These are phyloP conservation scores for Malbranchea cinnamomea DNA, from an alignment of 2,329 filamentous ascomycete genomes.

Conservation along the genomic window DNA sequence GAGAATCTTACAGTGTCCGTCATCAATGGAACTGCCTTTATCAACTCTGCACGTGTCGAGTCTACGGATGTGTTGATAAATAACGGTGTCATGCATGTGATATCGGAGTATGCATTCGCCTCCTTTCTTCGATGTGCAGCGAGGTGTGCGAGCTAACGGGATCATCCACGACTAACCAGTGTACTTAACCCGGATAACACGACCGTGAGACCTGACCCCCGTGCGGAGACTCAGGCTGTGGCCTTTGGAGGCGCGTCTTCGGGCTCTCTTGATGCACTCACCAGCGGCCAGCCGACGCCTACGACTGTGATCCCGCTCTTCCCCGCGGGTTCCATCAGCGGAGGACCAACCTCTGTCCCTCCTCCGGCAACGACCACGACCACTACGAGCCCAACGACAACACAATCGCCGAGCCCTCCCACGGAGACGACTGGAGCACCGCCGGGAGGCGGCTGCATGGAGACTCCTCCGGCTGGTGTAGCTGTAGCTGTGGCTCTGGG, in stretches of 20 bases:
- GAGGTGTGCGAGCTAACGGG: background rate
- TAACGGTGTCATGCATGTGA: slow-evolving; percentile 44
- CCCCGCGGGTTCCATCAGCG: slow-evolving; percentile 16
- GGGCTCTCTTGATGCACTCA: slow-evolving; percentile 38
- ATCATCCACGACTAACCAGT: slow-evolving; percentile 14
- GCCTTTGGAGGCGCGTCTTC: slow-evolving; percentile 41
- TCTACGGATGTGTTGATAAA: slow-evolving; percentile 35
- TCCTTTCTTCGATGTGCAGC: background rate
- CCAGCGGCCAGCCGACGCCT: slow-evolving; percentile 35
- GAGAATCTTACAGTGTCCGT: slow-evolving; percentile 33
- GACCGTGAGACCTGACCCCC: slow-evolving; percentile 28
- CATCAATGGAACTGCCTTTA: slow-evolving; percentile 28
- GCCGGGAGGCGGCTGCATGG: slow-evolving; percentile 16
- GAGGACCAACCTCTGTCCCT: slow-evolving; percentile 7
- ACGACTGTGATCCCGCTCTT: slow-evolving; percentile 20
- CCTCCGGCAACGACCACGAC: slow-evolving; percentile 3
- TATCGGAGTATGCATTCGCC: slow-evolving; percentile 36
- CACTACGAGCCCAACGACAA: slow-evolving; percentile 10
- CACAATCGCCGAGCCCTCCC: too few species aligned
- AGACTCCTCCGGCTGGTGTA: slow-evolving; percentile 28
- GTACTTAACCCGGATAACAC: slow-evolving; percentile 44
- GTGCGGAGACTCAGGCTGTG: slow-evolving; percentile 26
- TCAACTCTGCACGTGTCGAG: slow-evolving; percentile 39
- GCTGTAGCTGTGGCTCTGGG: slow-evolving; percentile 34
- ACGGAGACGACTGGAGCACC: slow-evolving; percentile 23